Evolutionary conservation across 441 rosid genomes (phyloP).

Genomic region (Pelargonium australe): DNA sequence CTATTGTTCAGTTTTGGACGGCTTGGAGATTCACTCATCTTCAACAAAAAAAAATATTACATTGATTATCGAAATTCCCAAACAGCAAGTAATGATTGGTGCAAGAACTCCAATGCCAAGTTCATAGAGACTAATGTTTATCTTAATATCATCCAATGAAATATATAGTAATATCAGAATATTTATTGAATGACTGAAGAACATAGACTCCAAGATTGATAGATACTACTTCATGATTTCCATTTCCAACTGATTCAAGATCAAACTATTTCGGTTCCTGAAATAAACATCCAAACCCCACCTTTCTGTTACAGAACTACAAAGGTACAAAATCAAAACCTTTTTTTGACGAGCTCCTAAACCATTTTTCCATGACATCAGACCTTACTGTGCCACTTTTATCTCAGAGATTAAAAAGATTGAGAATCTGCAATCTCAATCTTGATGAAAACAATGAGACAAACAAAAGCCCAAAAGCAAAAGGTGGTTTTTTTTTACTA

Average conservation of each 20-base stretch:
- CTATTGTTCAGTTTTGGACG: slow-evolving; percentile 49
- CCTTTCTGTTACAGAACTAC: neutral
- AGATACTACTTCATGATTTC: too few relatives aligned
- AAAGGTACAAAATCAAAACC: neutral
- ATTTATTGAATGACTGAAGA: too few relatives aligned
- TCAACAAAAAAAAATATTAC: neutral
- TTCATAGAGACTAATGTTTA: too few relatives aligned
- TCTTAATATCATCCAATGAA: too few relatives aligned
- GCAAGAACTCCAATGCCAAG: neutral
- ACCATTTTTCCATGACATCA: neutral
- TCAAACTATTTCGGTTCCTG: too few relatives aligned
- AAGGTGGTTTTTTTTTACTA: neutral
- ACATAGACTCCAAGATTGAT: too few relatives aligned
- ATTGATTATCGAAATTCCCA: neutral
- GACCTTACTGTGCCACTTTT: neutral
- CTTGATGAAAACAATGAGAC: neutral
- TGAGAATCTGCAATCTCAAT: neutral
- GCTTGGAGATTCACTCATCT: slow-evolving; percentile 46
- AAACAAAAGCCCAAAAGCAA: neutral
- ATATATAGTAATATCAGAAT: too few relatives aligned
- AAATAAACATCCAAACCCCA: neutral
- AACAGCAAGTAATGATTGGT: slow-evolving; percentile 3
- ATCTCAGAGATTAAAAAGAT: neutral
- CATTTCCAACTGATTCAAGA: too few relatives aligned
- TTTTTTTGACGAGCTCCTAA: neutral